Percentiles rank a stretch among this genome's conserved stretches.
phyloP scores from a whole-genome alignment of 164 flowering plant genomes.

The grape (Vitis vinifera) region ASM3070453v1 NC_081818.1:22781501-22782000 shows the following conservation, averaged over 20 bases:
- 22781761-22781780: slow-evolving; percentile 68
- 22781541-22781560: slow-evolving; percentile 54
- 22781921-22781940: slow-evolving; percentile 88
- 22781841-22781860: slow-evolving; percentile 75
- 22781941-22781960: slow-evolving; percentile 55
- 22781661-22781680: slow-evolving; percentile 47
- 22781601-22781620: slow-evolving; percentile 78
- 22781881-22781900: slow-evolving; percentile 76
- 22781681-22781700: slow-evolving; percentile 75
- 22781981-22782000: slow-evolving; percentile 80
- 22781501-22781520: slow-evolving; percentile 71
- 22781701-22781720: slow-evolving; percentile 83
- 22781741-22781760: slow-evolving; percentile 55
- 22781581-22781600: slow-evolving; percentile 82
- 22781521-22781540: slow-evolving; percentile 72
- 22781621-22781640: slow-evolving; percentile 56
- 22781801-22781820: slow-evolving; percentile 71
- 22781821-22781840: slow-evolving; percentile 64
- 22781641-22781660: slow-evolving; percentile 52
- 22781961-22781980: slow-evolving; percentile 47
- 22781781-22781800: slow-evolving; percentile 79
- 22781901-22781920: slow-evolving; percentile 65
- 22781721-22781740: slow-evolving; percentile 63
- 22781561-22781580: slow-evolving; percentile 49
- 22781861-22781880: slow-evolving; percentile 46